These are phyloP conservation scores for Fusarium nisikadoi DNA, from an alignment of 2,329 filamentous ascomycete species.

Conservation along the genomic window DNA sequence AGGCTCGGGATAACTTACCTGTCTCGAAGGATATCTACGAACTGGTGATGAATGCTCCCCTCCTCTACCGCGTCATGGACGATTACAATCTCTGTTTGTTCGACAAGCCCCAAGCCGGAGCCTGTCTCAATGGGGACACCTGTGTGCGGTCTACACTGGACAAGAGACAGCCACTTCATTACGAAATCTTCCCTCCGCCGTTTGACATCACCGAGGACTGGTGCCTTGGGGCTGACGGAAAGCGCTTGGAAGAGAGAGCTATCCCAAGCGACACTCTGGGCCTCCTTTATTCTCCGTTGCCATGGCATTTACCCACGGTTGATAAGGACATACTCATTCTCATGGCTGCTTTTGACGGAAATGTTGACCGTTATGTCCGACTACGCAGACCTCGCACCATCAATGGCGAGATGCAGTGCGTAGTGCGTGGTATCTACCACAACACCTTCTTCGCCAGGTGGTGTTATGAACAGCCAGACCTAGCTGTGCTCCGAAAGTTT, in stretches of 20 bases:
- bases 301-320: conserved; percentile 49
- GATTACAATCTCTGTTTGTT: conserved; percentile 46
- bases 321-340: conserved; percentile 53
- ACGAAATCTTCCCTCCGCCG: not conserved
- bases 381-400: conserved; percentile 44
- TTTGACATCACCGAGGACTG: conserved; percentile 22
- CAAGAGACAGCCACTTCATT: not conserved
- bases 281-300: conserved; percentile 44
- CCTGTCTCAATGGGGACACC: conserved; percentile 26
- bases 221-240: not conserved
- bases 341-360: conserved; percentile 51
- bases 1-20: conserved; percentile 49
- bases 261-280: not conserved
- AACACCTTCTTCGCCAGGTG: not conserved
- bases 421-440: conserved; percentile 7
- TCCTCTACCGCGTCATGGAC: conserved; percentile 50
- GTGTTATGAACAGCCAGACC: not conserved
- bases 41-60: conserved; percentile 43
- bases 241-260: not conserved
- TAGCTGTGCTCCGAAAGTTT: not conserved
- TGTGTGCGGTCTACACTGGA: conserved; percentile 2
- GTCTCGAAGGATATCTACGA: conserved; percentile 44
- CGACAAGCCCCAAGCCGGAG: not conserved
- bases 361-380: conserved; percentile 53
- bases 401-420: not conserved